These are phyloP conservation scores for Setomelanomma holmii DNA, from an alignment of 2,329 filamentous ascomycete species.

Conservation along the genomic window DNA sequence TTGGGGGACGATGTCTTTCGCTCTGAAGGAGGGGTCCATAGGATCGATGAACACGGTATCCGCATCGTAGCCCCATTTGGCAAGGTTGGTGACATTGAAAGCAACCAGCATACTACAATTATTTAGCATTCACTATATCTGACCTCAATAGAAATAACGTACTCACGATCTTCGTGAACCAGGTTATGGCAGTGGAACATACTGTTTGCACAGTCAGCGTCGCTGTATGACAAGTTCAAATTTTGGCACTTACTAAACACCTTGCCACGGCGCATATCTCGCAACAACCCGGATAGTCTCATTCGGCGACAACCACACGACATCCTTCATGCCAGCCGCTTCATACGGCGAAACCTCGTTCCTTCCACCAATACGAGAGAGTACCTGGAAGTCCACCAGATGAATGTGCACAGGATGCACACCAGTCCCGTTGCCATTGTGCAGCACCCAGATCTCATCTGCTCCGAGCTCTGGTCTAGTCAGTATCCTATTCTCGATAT, in stretches of 20 bases:
- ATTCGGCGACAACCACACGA: conserved; percentile 61
- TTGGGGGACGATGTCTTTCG: conserved; percentile 27
- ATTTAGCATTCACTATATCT: conserved; percentile 7
- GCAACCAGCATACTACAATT: conserved; percentile 49
- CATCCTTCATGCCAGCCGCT: conserved; percentile 63
- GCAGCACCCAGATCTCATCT: conserved; percentile 47
- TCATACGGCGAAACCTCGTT: conserved; percentile 60
- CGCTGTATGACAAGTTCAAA: neutral
- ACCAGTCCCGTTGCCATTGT: conserved; percentile 59
- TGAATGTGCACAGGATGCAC: conserved; percentile 66
- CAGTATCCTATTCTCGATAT: conserved; percentile 41
- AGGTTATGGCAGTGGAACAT: conserved; percentile 58
- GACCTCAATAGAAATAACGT: conserved; percentile 7
- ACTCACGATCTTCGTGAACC: conserved; percentile 54
- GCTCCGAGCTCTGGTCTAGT: conserved; percentile 40
- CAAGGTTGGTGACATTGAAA: conserved; percentile 52
- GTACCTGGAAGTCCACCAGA: conserved; percentile 64
- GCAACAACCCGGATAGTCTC: conserved; percentile 49
- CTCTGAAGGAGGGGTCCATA: conserved; percentile 36
- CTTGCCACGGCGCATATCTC: conserved; percentile 51
- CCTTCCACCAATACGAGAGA: conserved; percentile 56
- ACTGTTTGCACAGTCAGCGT: conserved; percentile 4
- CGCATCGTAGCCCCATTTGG: conserved; percentile 41
- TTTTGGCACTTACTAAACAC: conserved; percentile 48
- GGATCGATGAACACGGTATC: conserved; percentile 43